Percentiles rank a stretch among this genome's conserved stretches.
These are phyloP conservation scores for Guillardia theta DNA, from an alignment of 78 protist species.

Conservation along the genomic window DNA sequence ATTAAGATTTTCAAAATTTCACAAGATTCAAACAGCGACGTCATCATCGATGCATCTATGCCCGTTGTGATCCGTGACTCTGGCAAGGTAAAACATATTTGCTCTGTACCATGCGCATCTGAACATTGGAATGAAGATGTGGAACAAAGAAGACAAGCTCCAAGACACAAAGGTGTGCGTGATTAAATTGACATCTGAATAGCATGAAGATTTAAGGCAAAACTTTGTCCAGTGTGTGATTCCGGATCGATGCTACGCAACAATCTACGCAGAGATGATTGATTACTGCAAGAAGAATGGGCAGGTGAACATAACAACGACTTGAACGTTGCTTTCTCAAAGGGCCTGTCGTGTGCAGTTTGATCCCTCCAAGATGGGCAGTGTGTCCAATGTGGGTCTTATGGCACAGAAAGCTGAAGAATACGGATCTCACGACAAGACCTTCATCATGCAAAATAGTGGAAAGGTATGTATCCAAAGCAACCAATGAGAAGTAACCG, in stretches of 20 bases:
- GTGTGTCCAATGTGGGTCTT: constrained; percentile 52
- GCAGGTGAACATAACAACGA: constrained; percentile 45
- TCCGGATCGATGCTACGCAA: constrained; percentile 59
- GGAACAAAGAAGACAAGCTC: constrained; percentile 50
- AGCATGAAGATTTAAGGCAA: too few relatives aligned
- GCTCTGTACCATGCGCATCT: not conserved
- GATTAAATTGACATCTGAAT: too few relatives aligned
- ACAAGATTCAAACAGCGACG: too few relatives aligned
- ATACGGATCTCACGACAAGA: constrained; percentile 62
- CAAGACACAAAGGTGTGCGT: constrained; percentile 38
- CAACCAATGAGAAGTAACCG: too few relatives aligned
- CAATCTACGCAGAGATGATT: constrained; percentile 35
- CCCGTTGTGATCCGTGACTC: constrained; percentile 52
- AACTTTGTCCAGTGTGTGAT: too few relatives aligned
- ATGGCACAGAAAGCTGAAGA: constrained; percentile 65
- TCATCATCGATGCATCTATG: constrained; percentile 60
- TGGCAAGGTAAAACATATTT: not conserved
- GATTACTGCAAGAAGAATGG: constrained; percentile 47
- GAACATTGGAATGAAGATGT: constrained; percentile 10
- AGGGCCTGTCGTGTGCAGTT: too few relatives aligned
- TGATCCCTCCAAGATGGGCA: too few relatives aligned
- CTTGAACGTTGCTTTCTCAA: too few relatives aligned
- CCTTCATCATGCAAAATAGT: too few relatives aligned
- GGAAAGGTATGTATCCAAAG: too few relatives aligned
- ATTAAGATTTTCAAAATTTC: too few relatives aligned